Conservation (phyloP, 371 early-diverging fungal species). For the Mortierella sp. region DNA sequence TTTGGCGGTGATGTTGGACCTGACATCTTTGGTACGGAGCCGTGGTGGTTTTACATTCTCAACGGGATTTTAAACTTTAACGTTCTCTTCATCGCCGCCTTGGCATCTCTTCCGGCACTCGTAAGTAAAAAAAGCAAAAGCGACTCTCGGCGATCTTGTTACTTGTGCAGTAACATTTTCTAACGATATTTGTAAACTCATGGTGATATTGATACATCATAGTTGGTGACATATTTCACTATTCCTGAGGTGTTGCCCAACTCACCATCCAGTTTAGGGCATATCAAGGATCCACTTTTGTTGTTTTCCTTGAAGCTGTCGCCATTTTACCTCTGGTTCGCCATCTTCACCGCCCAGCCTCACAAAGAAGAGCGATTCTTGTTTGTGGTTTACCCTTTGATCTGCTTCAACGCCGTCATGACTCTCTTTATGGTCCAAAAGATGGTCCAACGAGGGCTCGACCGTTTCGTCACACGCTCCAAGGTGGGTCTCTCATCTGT, state of each 20-base stretch:
- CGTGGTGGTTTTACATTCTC: conserved; percentile 91
- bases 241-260: conserved; percentile 40
- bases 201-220: conserved; percentile 8
- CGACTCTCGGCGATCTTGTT: not conserved
- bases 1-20: conserved; percentile 86
- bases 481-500: conserved; percentile 22
- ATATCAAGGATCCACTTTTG: conserved; percentile 60
- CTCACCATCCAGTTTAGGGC: conserved; percentile 33
- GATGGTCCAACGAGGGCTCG: conserved; percentile 33
- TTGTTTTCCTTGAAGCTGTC: conserved; percentile 69
- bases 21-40: conserved; percentile 93
- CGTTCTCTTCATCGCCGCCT: conserved; percentile 78
- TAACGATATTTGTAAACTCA: not conserved
- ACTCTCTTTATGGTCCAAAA: conserved; percentile 71
- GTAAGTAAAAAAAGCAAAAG: conserved; percentile 53
- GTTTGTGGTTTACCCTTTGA: conserved; percentile 92
- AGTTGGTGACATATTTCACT: conserved; percentile 33
- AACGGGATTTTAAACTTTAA: conserved; percentile 95
- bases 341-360: conserved; percentile 86
- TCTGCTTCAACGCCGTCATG: conserved; percentile 86
- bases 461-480: conserved; percentile 32
- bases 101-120: conserved; percentile 74
- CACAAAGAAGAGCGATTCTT: conserved; percentile 98
- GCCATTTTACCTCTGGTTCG: conserved; percentile 85
- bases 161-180: not conserved